Conservation (phyloP, 2,329 filamentous ascomycete species). For the Epichloe festucae region DNA sequence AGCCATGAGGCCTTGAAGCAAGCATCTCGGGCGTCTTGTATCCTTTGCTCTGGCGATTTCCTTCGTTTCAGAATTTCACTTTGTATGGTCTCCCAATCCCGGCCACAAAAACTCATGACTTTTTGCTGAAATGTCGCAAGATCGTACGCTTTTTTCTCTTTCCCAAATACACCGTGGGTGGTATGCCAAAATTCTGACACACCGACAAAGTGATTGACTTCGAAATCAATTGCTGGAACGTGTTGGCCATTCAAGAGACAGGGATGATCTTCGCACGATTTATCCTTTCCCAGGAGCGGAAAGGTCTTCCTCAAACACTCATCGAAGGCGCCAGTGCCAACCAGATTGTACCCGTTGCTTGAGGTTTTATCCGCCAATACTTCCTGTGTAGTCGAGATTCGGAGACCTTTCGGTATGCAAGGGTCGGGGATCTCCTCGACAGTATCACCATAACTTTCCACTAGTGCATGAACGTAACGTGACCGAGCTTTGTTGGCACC, state of each 20-base stretch:
- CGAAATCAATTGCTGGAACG: slow-evolving; percentile 90
- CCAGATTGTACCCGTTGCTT: slow-evolving; percentile 37
- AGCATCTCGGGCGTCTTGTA: slow-evolving; percentile 68
- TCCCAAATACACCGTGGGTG: slow-evolving; percentile 83
- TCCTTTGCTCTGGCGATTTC: slow-evolving; percentile 64
- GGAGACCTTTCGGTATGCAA: slow-evolving; percentile 70
- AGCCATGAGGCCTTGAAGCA: slow-evolving; percentile 99
- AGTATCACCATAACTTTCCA: slow-evolving; percentile 48
- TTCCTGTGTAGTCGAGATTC: slow-evolving; percentile 54
- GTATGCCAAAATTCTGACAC: slow-evolving; percentile 99
- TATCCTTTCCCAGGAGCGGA: slow-evolving; percentile 80
- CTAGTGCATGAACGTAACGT: slow-evolving; percentile 68
- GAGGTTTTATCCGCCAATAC: slow-evolving; percentile 23
- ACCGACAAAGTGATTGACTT: slow-evolving; percentile 93
- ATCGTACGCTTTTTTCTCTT: slow-evolving; percentile 73
- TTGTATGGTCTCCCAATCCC: slow-evolving; percentile 68
- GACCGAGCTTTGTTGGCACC: slow-evolving; percentile 88
- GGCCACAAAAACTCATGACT: slow-evolving; percentile 73
- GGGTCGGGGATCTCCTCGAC: slow-evolving; percentile 71
- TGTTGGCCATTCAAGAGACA: slow-evolving; percentile 87
- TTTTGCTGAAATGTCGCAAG: slow-evolving; percentile 78
- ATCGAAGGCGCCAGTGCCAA: slow-evolving; percentile 79
- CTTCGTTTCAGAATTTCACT: slow-evolving; percentile 50
- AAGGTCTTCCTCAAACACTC: slow-evolving; percentile 74
- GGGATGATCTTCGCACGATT: slow-evolving; percentile 67